Conservation (phyloP, 805 yeast genomes). For the Pichia exigua region DNA sequence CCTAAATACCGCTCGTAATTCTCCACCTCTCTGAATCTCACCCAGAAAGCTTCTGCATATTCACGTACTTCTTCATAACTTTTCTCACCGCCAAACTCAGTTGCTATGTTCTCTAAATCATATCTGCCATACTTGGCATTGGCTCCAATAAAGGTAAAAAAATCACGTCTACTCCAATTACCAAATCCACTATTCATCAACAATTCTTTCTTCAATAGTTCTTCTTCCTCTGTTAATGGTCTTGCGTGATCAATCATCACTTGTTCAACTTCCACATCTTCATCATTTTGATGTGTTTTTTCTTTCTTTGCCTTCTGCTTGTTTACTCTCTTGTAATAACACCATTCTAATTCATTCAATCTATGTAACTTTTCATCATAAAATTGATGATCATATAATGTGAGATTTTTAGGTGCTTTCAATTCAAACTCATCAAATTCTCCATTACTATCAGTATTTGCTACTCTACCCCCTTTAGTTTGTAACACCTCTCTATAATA, state of each 20-base stretch:
- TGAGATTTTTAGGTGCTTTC: conserved; percentile 74
- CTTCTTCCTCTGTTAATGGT: conserved; percentile 80
- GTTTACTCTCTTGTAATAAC: conserved; percentile 68
- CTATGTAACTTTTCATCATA: conserved; percentile 70
- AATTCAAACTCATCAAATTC: conserved; percentile 35
- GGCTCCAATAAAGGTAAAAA: conserved; percentile 67
- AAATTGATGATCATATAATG: conserved; percentile 85
- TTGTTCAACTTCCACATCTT: conserved; percentile 44
- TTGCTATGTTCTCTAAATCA: conserved; percentile 58
- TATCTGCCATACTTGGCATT: conserved; percentile 79
- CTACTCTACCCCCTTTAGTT: conserved; percentile 52
- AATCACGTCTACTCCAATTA: conserved; percentile 85
- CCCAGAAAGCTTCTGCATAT: conserved; percentile 80
- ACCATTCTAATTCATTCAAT: conserved; percentile 73
- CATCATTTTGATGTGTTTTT: conserved; percentile 14
- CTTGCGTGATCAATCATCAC: conserved; percentile 68
- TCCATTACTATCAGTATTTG: conserved; percentile 35
- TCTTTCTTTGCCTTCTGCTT: conserved; percentile 43
- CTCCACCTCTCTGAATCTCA: conserved; percentile 67
- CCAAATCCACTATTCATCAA: conserved; percentile 55
- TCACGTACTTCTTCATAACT: conserved; percentile 69
- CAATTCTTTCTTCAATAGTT: conserved; percentile 48
- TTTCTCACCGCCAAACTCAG: conserved; percentile 80
- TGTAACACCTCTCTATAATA: conserved; percentile 50
- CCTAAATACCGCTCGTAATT: conserved; percentile 78